Conservation (phyloP, 2,329 filamentous ascomycete genomes). For the Coniochaeta sp. region DNA sequence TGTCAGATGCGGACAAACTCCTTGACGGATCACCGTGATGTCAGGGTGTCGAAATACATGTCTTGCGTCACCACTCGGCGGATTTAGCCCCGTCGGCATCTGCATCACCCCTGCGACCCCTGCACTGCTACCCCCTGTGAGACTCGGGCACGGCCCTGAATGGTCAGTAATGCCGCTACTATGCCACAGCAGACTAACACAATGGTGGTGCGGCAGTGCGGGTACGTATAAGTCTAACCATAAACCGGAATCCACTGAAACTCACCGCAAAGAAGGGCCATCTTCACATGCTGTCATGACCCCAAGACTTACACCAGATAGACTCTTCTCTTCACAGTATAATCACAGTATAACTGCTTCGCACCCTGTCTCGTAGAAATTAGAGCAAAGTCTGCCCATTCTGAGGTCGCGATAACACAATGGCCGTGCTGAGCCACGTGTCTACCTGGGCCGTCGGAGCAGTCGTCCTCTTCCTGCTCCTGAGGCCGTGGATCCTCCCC, state of each 20-base stretch:
- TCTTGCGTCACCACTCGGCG: slow-evolving; percentile 1
- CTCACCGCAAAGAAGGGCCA: neutral
- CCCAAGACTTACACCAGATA: too few relatives aligned
- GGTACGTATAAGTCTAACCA: too few relatives aligned
- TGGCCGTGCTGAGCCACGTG: slow-evolving; percentile 5
- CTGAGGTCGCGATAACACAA: neutral
- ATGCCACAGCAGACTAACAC: too few relatives aligned
- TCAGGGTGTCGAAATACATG: neutral
- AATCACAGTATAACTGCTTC: too few relatives aligned
- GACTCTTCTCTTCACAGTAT: too few relatives aligned
- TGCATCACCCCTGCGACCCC: neutral
- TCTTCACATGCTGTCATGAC: too few relatives aligned
- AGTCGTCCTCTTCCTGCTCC: slow-evolving; percentile 4
- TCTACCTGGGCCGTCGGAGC: slow-evolving; percentile 3
- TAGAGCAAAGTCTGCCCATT: neutral
- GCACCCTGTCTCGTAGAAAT: too few relatives aligned
- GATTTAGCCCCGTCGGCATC: neutral
- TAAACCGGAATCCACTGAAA: too few relatives aligned
- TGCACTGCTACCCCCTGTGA: neutral
- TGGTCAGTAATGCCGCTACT: too few relatives aligned
- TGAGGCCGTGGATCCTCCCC: slow-evolving; percentile 7
- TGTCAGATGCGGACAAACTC: neutral
- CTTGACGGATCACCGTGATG: neutral
- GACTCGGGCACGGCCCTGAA: neutral
- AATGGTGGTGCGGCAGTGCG: too few relatives aligned